phyloP scores from a whole-genome alignment of 2,329 filamentous ascomycete species.

The Alternaria sp. region DNA sequence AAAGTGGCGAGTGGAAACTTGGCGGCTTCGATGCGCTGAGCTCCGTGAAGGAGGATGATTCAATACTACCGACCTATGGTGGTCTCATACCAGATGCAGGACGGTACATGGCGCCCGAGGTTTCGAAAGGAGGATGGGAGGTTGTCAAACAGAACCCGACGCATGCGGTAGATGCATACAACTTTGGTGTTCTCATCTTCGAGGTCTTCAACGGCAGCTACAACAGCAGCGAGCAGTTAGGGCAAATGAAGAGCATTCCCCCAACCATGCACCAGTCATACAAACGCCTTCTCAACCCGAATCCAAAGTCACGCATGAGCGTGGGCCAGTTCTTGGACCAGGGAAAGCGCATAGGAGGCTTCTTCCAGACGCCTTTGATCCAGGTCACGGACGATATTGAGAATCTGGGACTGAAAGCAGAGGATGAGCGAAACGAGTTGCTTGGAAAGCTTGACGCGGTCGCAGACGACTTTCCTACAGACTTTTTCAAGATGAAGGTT shows the following conservation, averaged over 20 bases:
- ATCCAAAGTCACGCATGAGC: constrained; percentile 87
- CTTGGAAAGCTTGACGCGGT: constrained; percentile 85
- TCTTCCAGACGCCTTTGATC: constrained; percentile 93
- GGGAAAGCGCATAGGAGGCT: constrained; percentile 80
- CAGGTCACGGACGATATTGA: constrained; percentile 93
- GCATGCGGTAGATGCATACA: constrained; percentile 85
- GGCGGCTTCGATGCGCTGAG: constrained; percentile 93
- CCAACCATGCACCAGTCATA: constrained; percentile 90
- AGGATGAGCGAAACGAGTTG: constrained; percentile 84
- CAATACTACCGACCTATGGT: constrained; percentile 90
- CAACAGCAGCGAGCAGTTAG: constrained; percentile 77
- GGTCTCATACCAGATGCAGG: constrained; percentile 85
- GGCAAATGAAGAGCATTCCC: constrained; percentile 86
- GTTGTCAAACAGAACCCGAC: constrained; percentile 83
- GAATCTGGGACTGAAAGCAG: constrained; percentile 86
- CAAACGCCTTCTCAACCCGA: constrained; percentile 85
- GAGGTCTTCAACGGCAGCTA: constrained; percentile 93
- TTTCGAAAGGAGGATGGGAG: constrained; percentile 90
- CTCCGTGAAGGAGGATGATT: constrained; percentile 95
- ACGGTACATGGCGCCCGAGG: constrained; percentile 86
- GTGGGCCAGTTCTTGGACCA: constrained; percentile 90
- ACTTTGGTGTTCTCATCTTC: constrained; percentile 82
- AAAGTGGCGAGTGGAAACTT: constrained; percentile 98
- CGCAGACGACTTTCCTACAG: constrained; percentile 93
- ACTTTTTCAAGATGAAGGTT: constrained; percentile 98